Percentiles rank a stretch among this genome's conserved stretches.
Conservation (phyloP, 305 asterid genomes). For the Fraxinus angustifolia region DNA sequence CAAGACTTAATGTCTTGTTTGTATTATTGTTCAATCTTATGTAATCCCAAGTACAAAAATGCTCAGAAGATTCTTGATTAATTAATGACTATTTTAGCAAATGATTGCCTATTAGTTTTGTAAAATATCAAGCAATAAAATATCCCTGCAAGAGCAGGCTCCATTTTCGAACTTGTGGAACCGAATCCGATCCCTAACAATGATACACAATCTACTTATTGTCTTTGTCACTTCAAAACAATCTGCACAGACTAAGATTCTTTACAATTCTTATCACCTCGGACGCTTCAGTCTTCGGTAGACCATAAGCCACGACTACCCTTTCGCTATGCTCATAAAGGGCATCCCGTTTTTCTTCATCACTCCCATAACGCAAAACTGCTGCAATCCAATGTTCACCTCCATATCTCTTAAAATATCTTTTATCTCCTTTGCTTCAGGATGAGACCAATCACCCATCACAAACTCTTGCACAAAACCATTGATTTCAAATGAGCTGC, state of each 20-base stretch:
- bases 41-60: not conserved
- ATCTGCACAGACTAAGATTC: constrained; percentile 24
- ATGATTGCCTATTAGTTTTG: not conserved
- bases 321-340: constrained; percentile 40
- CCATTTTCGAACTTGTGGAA: constrained; percentile 27
- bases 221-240: constrained; percentile 30
- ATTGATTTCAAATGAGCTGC: constrained; percentile 60
- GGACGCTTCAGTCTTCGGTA: constrained; percentile 27
- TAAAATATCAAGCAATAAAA: not conserved
- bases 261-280: constrained; percentile 25
- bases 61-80: not conserved
- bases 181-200: constrained; percentile 28
- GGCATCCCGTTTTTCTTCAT: constrained; percentile 24
- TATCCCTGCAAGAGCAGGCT: constrained; percentile 26
- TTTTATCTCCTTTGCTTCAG: constrained; percentile 23
- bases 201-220: constrained; percentile 23
- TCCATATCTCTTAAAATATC: constrained; percentile 25
- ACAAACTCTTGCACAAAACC: constrained; percentile 58
- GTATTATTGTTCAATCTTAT: not conserved
- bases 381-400: constrained; percentile 37
- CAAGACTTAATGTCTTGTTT: not conserved
- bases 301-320: constrained; percentile 36
- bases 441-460: constrained; percentile 27
- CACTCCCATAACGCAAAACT: constrained; percentile 21
- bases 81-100: not conserved